Conservation (phyloP, 345 rosid genomes). For the Syzygium jambos region DNA sequence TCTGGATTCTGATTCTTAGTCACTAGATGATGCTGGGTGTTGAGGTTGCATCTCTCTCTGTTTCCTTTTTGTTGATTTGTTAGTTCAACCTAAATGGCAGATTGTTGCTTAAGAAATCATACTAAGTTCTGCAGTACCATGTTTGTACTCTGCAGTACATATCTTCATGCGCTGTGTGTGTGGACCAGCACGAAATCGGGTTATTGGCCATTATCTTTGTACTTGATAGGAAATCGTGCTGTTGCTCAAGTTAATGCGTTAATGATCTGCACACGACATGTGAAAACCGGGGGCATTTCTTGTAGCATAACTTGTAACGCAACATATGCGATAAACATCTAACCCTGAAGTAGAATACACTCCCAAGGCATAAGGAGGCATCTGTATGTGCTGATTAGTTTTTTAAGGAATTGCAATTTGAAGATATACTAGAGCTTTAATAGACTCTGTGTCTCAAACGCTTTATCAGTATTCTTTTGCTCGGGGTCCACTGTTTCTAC, state of each 20-base stretch:
- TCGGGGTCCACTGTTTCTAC: neutral
- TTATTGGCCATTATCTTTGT: neutral
- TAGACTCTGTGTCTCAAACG: neutral
- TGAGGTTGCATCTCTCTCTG: neutral
- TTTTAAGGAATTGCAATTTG: neutral
- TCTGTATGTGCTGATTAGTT: neutral
- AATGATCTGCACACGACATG: neutral
- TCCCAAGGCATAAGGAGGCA: neutral
- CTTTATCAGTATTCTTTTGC: neutral
- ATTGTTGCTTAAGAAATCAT: slow-evolving; percentile 16
- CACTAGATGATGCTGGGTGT: neutral
- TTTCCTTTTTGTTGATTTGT: slow-evolving; percentile 4
- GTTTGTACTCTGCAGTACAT: slow-evolving; percentile 1
- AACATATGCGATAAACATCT: neutral
- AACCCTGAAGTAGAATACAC: neutral
- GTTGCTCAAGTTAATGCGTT: neutral
- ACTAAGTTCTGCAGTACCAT: slow-evolving; percentile 2
- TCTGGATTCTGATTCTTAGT: neutral
- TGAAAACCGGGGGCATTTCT: neutral
- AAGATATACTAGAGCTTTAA: neutral
- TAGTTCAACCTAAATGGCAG: slow-evolving; percentile 12
- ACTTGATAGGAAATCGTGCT: neutral
- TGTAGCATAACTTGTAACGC: neutral
- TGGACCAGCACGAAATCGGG: neutral
- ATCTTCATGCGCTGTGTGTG: neutral